Evolutionary conservation across 73 alveolate species (phyloP).

Genomic region (Halteria grandinella): DNA sequence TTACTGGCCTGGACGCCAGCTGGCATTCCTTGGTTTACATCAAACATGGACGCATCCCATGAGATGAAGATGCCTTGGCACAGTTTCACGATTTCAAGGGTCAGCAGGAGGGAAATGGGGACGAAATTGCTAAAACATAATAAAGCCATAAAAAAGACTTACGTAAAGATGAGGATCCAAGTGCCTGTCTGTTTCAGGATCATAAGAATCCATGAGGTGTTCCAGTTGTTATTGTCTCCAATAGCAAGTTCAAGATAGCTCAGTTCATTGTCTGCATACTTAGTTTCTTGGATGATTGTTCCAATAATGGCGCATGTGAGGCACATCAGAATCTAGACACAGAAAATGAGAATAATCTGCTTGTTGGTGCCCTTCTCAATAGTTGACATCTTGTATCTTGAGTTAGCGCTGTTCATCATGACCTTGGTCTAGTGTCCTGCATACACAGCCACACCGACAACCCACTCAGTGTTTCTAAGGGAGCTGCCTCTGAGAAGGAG

Average conservation of each 20-base stretch:
- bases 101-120: conserved; percentile 73
- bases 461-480: conserved; percentile 76
- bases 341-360: conserved; percentile 60
- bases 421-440: conserved; percentile 87
- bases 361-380: conserved; percentile 51
- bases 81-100: conserved; percentile 71
- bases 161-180: conserved; percentile 83
- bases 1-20: conserved; percentile 73
- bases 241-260: neutral
- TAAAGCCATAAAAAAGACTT: neutral
- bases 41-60: conserved; percentile 54
- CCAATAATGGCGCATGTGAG: conserved; percentile 56
- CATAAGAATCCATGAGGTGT: neutral
- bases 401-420: conserved; percentile 74
- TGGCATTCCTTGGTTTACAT: conserved; percentile 44
- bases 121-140: conserved; percentile 60
- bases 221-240: neutral
- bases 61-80: conserved; percentile 64
- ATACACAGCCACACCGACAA: conserved; percentile 82
- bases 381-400: conserved; percentile 62
- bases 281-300: conserved; percentile 55
- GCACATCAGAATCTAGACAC: conserved; percentile 49
- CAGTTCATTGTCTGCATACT: neutral
- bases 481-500: conserved; percentile 79
- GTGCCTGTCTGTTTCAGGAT: conserved; percentile 83